A percentile compares a stretch with the other conserved stretches of the same genome.
Conservation (phyloP, 116 monocot genomes). For the Dioscorea cayenensis region DNA sequence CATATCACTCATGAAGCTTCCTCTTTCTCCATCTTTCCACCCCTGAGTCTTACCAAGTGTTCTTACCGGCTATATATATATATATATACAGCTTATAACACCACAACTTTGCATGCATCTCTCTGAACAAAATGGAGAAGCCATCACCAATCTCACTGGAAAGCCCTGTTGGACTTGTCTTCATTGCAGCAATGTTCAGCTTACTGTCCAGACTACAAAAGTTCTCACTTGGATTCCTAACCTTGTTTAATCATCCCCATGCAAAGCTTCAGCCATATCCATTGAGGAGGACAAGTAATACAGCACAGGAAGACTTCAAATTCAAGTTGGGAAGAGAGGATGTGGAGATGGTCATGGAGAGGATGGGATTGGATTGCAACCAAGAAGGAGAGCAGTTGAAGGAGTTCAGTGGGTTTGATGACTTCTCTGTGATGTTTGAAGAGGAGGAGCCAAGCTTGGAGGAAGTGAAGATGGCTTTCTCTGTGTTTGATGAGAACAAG, state of each 20-base stretch:
- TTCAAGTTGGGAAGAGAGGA: slow-evolving; percentile 1
- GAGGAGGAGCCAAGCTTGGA: slow-evolving; percentile 42
- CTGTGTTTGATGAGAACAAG: slow-evolving; percentile 41
- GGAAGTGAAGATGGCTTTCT: slow-evolving; percentile 40
- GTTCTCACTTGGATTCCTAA: not conserved
- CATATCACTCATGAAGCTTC: not conserved
- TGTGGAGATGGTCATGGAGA: slow-evolving; percentile 3
- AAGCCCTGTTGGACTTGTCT: not conserved
- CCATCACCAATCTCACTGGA: not conserved
- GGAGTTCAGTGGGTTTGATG: slow-evolving; percentile 1
- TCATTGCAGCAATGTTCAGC: not conserved
- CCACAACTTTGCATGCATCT: not conserved
- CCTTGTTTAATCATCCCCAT: not conserved
- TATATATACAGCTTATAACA: not conserved
- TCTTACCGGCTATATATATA: not conserved
- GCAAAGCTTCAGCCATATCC: not conserved
- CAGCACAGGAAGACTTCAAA: not conserved
- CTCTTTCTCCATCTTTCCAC: not conserved
- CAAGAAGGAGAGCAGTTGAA: not conserved
- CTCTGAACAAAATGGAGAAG: not conserved
- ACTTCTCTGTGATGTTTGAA: slow-evolving; percentile 18
- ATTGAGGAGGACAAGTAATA: not conserved
- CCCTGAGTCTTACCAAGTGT: not conserved
- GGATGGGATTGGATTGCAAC: not conserved
- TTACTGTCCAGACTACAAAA: not conserved